Conservation (phyloP, 2,329 filamentous ascomycete genomes). For the Exophiala xenobiotica region DNA sequence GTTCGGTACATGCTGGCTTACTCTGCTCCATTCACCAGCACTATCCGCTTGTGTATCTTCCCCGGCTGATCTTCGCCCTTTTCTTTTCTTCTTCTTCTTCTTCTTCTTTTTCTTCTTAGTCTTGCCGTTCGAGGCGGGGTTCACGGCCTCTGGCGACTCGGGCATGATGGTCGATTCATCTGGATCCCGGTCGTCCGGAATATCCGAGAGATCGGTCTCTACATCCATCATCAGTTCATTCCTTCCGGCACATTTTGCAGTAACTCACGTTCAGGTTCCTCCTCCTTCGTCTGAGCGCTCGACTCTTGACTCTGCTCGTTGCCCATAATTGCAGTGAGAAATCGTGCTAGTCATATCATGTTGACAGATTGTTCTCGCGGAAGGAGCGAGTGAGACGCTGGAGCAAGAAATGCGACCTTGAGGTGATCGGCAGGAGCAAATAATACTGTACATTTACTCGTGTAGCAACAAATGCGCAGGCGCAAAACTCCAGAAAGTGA, state of each 20-base stretch:
- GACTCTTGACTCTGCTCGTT: slow-evolving; percentile 24
- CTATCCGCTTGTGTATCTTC: too few relatives aligned
- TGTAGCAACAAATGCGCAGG: too few relatives aligned
- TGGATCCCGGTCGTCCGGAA: slow-evolving; percentile 24
- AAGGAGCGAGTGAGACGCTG: background rate
- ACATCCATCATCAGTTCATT: background rate
- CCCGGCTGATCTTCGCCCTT: background rate
- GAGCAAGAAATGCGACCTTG: background rate
- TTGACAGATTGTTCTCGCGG: background rate
- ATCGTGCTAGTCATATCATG: slow-evolving; percentile 5
- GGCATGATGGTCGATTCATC: slow-evolving; percentile 4
- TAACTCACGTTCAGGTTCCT: slow-evolving; percentile 16
- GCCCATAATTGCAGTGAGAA: slow-evolving; percentile 17
- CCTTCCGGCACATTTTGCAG: background rate
- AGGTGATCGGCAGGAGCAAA: too few relatives aligned
- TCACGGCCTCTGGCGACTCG: background rate
- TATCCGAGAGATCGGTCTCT: slow-evolving; percentile 25
- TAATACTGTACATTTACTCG: background rate
- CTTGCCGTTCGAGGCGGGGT: background rate
- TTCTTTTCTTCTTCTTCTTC: slow-evolving; percentile 7
- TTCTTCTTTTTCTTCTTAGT: background rate
- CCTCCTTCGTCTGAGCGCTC: background rate
- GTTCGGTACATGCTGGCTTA: slow-evolving; percentile 5
- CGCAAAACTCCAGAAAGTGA: too few relatives aligned
- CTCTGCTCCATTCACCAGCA: slow-evolving; percentile 6